A percentile compares a stretch with the other conserved stretches of the same genome.
Conservation (phyloP, 768 basidiomycete genomes). For the Tricholoma matsutake region DNA sequence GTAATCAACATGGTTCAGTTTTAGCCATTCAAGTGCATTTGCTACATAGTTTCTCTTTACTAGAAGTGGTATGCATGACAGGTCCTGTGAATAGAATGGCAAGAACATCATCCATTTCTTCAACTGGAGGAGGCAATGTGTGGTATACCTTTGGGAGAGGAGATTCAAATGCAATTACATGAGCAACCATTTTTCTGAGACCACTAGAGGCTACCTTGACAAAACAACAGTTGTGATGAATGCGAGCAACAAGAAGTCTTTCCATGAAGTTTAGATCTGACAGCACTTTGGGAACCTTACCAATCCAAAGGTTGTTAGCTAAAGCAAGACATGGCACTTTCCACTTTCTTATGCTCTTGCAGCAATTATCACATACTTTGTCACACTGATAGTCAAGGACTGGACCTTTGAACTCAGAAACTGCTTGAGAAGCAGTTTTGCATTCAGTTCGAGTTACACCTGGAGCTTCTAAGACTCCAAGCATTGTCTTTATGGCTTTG, state of each 20-base stretch:
- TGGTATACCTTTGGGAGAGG: too few species aligned
- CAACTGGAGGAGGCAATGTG: constrained; percentile 16
- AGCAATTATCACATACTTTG: neutral
- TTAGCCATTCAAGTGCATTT: constrained; percentile 32
- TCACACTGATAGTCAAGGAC: neutral
- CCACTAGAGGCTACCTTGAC: too few species aligned
- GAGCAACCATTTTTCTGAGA: constrained; percentile 34
- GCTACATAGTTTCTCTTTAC: neutral
- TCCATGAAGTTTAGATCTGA: too few species aligned
- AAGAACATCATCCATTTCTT: constrained; percentile 29
- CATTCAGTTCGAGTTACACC: constrained; percentile 1
- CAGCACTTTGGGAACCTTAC: too few species aligned
- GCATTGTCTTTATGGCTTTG: constrained; percentile 1
- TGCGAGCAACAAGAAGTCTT: too few species aligned
- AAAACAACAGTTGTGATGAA: too few species aligned
- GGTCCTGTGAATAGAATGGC: constrained; percentile 32
- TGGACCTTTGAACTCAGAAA: constrained; percentile 1
- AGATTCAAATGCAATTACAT: too few species aligned
- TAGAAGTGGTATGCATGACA: constrained; percentile 3
- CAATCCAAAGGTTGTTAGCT: too few species aligned
- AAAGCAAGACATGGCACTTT: neutral
- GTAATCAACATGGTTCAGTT: constrained; percentile 33
- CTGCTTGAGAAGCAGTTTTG: neutral
- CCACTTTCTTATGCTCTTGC: neutral
- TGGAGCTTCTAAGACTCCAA: neutral